Percentiles rank a stretch among this genome's conserved stretches.
phyloP scores from a whole-genome alignment of 1,284 basidiomycete genomes.

The Ustilago vetiveriae region DNA sequence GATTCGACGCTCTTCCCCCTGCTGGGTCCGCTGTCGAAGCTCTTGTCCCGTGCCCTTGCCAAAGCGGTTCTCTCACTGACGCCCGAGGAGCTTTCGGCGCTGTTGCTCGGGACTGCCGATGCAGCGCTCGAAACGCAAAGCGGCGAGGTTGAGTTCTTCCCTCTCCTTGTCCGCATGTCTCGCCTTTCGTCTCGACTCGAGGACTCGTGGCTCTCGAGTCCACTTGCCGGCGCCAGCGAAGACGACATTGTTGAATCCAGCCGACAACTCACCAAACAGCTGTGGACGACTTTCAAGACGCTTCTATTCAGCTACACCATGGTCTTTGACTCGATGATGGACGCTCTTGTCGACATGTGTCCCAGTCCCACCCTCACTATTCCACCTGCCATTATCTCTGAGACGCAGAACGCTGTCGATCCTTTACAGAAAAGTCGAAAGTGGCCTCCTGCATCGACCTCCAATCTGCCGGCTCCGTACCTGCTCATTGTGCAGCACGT shows the following conservation, averaged over 20 bases:
- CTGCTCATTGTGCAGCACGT: slow-evolving; percentile 47
- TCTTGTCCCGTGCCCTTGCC: slow-evolving; percentile 50
- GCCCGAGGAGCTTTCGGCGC: slow-evolving; percentile 33
- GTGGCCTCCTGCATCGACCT: slow-evolving; percentile 49
- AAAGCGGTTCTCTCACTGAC: slow-evolving; percentile 28
- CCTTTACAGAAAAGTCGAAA: slow-evolving; percentile 8
- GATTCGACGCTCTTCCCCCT: slow-evolving; percentile 48
- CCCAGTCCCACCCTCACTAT: slow-evolving; percentile 55
- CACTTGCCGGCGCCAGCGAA: slow-evolving; percentile 35
- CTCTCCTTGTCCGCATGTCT: slow-evolving; percentile 44
- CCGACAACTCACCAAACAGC: slow-evolving; percentile 33
- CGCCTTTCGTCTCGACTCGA: slow-evolving; percentile 35
- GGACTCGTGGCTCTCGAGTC: slow-evolving; percentile 33
- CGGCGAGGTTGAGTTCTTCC: slow-evolving; percentile 25
- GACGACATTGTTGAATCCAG: slow-evolving; percentile 34
- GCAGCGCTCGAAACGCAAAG: slow-evolving; percentile 9
- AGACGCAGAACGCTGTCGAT: slow-evolving; percentile 7
- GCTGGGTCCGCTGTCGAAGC: slow-evolving; percentile 58
- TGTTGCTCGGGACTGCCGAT: slow-evolving; percentile 35
- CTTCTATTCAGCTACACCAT: slow-evolving; percentile 62
- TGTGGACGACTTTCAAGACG: slow-evolving; percentile 63
- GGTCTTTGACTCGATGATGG: slow-evolving; percentile 63
- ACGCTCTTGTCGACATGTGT: slow-evolving; percentile 61
- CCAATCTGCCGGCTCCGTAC: slow-evolving; percentile 55
- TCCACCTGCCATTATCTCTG: slow-evolving; percentile 14